phyloP scores from a whole-genome alignment of 331 rosid genomes.

The Spiraea crenata region DNA sequence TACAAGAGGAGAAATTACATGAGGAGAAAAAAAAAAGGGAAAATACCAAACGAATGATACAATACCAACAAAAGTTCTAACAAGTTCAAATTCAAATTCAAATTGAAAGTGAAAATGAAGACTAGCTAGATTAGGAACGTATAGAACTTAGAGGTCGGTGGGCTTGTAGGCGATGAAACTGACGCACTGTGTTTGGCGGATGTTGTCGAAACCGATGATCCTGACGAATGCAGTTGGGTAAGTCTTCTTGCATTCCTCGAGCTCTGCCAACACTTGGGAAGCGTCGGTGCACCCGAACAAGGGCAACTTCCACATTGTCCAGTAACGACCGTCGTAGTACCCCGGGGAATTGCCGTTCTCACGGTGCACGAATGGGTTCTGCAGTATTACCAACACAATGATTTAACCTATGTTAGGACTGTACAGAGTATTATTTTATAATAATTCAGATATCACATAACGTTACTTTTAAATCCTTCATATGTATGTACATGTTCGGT shows the following conservation, averaged over 20 bases:
- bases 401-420: too few relatives aligned
- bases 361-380: slow-evolving; percentile 54
- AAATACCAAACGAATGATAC: background rate
- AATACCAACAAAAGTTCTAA: background rate
- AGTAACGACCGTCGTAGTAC: slow-evolving; percentile 50
- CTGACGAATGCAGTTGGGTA: slow-evolving; percentile 34
- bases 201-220: slow-evolving; percentile 47
- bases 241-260: slow-evolving; percentile 23
- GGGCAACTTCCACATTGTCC: slow-evolving; percentile 56
- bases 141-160: background rate
- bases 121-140: background rate
- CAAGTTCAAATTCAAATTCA: background rate
- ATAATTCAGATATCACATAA: too few relatives aligned
- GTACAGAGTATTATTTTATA: too few relatives aligned
- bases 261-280: slow-evolving; percentile 30
- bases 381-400: background rate
- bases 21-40: too few relatives aligned
- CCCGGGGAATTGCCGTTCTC: slow-evolving; percentile 57
- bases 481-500: too few relatives aligned
- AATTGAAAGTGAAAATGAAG: background rate
- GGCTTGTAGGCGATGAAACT: slow-evolving; percentile 52
- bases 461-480: too few relatives aligned
- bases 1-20: background rate
- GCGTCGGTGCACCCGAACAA: slow-evolving; percentile 49
- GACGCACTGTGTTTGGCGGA: slow-evolving; percentile 41